phyloP scores from a whole-genome alignment of 2,329 filamentous ascomycete genomes.

The Talaromyces sp. region DNA sequence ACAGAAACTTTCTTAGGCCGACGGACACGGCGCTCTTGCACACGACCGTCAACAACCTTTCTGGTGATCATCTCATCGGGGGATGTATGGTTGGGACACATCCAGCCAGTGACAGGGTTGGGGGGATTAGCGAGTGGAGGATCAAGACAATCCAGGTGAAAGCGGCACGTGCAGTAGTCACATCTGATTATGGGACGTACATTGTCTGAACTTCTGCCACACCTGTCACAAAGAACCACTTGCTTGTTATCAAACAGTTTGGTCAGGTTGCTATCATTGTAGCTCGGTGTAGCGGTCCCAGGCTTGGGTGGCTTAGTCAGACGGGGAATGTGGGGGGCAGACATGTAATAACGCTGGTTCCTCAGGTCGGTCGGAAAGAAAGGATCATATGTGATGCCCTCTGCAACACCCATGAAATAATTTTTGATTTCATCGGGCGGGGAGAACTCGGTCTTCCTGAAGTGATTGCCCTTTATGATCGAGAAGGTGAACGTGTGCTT shows the following conservation, averaged over 20 bases:
- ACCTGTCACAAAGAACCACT: conserved; percentile 75
- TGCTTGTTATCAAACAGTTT: conserved; percentile 72
- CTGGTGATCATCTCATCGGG: conserved; percentile 61
- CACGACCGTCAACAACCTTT: conserved; percentile 59
- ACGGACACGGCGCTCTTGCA: conserved; percentile 34
- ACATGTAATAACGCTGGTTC: conserved; percentile 20
- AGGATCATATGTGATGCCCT: conserved; percentile 74
- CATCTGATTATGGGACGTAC: conserved; percentile 80
- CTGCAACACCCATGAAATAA: conserved; percentile 77
- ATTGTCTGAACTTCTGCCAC: conserved; percentile 65
- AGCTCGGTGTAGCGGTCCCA: conserved; percentile 16
- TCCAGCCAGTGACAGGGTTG: conserved; percentile 72
- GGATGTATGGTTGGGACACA: conserved; percentile 84
- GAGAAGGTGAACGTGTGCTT: neutral
- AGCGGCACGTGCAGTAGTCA: conserved; percentile 77
- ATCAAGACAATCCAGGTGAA: conserved; percentile 91
- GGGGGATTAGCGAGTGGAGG: conserved; percentile 81
- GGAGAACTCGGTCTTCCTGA: conserved; percentile 67
- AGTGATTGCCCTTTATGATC: conserved; percentile 67
- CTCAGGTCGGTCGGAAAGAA: conserved; percentile 16
- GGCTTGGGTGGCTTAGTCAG: conserved; percentile 27
- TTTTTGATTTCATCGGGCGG: conserved; percentile 69
- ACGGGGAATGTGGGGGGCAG: conserved; percentile 25
- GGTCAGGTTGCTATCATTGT: conserved; percentile 36
- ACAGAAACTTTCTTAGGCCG: conserved; percentile 28